Base-by-base conservation (phyloP, 2,329 filamentous ascomycete species). In the Pseudogymnoascus sp. region DNA sequence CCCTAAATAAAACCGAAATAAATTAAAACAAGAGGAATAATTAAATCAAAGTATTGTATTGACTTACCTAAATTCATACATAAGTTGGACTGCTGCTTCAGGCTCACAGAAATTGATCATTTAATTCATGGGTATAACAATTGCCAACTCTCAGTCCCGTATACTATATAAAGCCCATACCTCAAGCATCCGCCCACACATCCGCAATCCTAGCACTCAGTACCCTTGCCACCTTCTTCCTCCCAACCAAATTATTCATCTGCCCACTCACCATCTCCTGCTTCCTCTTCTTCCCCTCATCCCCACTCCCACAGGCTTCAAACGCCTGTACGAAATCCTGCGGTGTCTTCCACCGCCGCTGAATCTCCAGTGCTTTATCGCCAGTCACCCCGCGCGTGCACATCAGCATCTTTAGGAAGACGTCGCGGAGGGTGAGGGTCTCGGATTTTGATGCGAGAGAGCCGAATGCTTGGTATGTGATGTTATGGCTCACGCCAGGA, bases 371-470 rank as follows among this genome's bases (percentile, higher is more conserved):
- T 0, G 90, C 90, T 69, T 89, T 90, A 68, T 93, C 89, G 2
- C 87, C 88, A 0, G 88, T 90, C 11, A 95, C 79, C 1, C 89
- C 88, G 62, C 82, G 82, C 1, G 84, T 90, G 66, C 88, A 91
- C 89, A 95, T 92, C 59, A 95, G 80, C 89, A 95, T 93, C 74
- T 93, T 93, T 26, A 95, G 76, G 68, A 85, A 93, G 0, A 93
- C 74, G 69, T 95, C 90, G 63, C 88, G 80, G 8, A 93, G 76
- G 0, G 89, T 90, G 68, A 91, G 82, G 64, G 82, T 82, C 61
- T 90, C 87, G 0, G 88, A 90, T 73, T 95, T 95, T 7, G 87
- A 90, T 0, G 85, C 85, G 50, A 93, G 76, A 0, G 85, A 86
- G 0, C 86, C 84, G 72, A 93, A 93, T 0, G 87, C 87, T 0